Base-by-base conservation (phyloP, 306 rosid species). In the Aeschynomene evenia region DNA sequence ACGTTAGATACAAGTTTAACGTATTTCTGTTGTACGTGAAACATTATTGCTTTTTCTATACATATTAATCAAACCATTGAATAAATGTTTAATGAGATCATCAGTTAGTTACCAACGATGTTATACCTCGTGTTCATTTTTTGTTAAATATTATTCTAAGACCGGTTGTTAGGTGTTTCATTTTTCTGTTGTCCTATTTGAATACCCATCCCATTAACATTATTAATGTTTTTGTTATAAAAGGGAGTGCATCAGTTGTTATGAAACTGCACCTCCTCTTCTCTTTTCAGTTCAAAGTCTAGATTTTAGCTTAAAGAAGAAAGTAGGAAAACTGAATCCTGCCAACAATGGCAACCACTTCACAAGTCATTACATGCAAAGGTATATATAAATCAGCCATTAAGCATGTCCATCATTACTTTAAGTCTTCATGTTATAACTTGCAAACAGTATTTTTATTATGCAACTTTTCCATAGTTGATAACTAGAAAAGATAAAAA, bases 301-400 rank as follows among this genome's bases (percentile, higher is more conserved):
- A 5, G 10, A 7, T 24, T 53, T n/a, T 63, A 24, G 49, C 10
- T 42, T 42, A 29, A 37, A 20, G 5, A 9, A 40, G 15, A 5
- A 40, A 20, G 3, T 40, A 40, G 15, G 15, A 40, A n/a, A n/a
- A 8, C 10, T 8, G 49, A 8, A 11, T 33, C 6, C 10, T n/a
- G 20, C 33, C 57, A 14, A 19, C 51, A 66, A 61, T 59, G 66
- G 0, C 71, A 2, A 72, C 10, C 42, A 19, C 46, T 54, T 40
- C 70, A 7, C 22, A 73, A n/a, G 67, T 68, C 43, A 53, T 79
- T 39, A 60, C 72, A 9, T 79, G 79, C 76, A 73, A 79, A 79
- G 83, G 79, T 69, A 76, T 61, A 2, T 12, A 4, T 28, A 4
- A 28, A 28, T 6, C 12, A 24, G 16, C 1, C 14, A 12, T 52